Evolutionary conservation across 2,329 filamentous ascomycete genomes (phyloP).

Genomic region (Pseudogymnoascus sp.): DNA sequence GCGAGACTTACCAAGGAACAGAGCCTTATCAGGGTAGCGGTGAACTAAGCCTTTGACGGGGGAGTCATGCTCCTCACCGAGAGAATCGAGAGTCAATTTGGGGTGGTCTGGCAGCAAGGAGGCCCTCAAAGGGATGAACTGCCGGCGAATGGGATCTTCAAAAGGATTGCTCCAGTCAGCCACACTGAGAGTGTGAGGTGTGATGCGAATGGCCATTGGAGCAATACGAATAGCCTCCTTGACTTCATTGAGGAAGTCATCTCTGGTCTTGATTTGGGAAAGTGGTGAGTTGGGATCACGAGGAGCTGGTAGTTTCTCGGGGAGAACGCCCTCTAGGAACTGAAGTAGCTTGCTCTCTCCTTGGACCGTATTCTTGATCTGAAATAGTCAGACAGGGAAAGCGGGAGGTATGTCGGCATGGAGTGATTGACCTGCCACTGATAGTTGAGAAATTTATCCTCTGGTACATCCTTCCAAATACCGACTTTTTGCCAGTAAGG

Average conservation of each 20-base stretch:
- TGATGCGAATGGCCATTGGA: slow-evolving; percentile 52
- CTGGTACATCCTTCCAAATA: slow-evolving; percentile 39
- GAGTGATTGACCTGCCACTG: slow-evolving; percentile 42
- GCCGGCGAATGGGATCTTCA: slow-evolving; percentile 49
- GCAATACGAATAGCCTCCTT: slow-evolving; percentile 41
- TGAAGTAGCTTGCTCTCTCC: slow-evolving; percentile 36
- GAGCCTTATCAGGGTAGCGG: slow-evolving; percentile 53
- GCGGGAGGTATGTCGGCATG: not conserved
- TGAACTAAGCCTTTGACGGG: slow-evolving; percentile 51
- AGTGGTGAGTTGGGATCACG: slow-evolving; percentile 18
- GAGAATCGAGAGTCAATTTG: slow-evolving; percentile 44
- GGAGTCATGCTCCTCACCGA: slow-evolving; percentile 48
- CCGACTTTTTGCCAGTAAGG: slow-evolving; percentile 43
- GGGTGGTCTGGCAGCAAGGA: slow-evolving; percentile 45
- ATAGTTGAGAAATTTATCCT: slow-evolving; percentile 43
- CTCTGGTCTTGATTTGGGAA: slow-evolving; percentile 34
- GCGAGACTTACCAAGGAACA: slow-evolving; percentile 45
- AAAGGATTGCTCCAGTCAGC: slow-evolving; percentile 51
- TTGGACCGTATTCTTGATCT: slow-evolving; percentile 43
- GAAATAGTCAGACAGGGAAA: not conserved
- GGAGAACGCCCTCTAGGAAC: slow-evolving; percentile 43
- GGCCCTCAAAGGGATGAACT: slow-evolving; percentile 51
- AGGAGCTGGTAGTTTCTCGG: slow-evolving; percentile 36
- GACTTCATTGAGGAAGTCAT: slow-evolving; percentile 47
- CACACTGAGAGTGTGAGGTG: slow-evolving; percentile 49